Conservation (phyloP, 106 monocot genomes). For the Xerophyta viscosa region DNA sequence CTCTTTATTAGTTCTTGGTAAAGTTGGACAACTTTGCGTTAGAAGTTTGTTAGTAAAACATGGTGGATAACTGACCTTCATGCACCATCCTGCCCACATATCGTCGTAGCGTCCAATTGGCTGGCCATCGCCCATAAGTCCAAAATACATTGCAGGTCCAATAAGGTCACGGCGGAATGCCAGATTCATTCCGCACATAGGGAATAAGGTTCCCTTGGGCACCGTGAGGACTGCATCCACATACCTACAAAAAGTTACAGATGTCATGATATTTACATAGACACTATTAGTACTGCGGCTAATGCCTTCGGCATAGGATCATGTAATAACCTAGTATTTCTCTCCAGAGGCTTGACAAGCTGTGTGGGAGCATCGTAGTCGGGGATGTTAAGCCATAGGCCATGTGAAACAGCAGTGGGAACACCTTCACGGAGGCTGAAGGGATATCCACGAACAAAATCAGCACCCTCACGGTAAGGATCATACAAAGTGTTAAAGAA, state of each 20-base stretch:
- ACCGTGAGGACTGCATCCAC: conserved; percentile 35
- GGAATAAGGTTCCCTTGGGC: conserved; percentile 36
- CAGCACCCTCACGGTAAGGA: conserved; percentile 28
- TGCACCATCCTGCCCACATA: conserved; percentile 51
- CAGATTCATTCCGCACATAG: conserved; percentile 40
- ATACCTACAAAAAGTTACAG: conserved; percentile 17
- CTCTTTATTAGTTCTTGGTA: too few species aligned
- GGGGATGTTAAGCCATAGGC: conserved; percentile 40
- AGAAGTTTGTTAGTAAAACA: too few species aligned
- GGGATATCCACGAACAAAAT: conserved; percentile 41
- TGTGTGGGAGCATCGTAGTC: conserved; percentile 46
- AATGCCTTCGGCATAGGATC: background rate
- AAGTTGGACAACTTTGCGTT: too few species aligned
- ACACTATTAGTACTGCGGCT: background rate
- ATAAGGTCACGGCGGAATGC: conserved; percentile 35
- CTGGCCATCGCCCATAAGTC: conserved; percentile 41
- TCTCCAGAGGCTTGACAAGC: conserved; percentile 41
- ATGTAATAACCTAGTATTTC: conserved; percentile 30
- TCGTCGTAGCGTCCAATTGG: conserved; percentile 38
- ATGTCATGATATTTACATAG: background rate
- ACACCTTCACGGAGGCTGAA: conserved; percentile 39
- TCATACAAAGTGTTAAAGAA: conserved; percentile 45
- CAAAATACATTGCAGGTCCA: conserved; percentile 45
- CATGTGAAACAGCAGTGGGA: conserved; percentile 35
- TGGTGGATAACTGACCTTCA: conserved; percentile 17